Evolutionary conservation across 345 rosid genomes (phyloP), one percentile per base, ranked within the genome.

Genomic region (Hibiscus syriacus): DNA sequence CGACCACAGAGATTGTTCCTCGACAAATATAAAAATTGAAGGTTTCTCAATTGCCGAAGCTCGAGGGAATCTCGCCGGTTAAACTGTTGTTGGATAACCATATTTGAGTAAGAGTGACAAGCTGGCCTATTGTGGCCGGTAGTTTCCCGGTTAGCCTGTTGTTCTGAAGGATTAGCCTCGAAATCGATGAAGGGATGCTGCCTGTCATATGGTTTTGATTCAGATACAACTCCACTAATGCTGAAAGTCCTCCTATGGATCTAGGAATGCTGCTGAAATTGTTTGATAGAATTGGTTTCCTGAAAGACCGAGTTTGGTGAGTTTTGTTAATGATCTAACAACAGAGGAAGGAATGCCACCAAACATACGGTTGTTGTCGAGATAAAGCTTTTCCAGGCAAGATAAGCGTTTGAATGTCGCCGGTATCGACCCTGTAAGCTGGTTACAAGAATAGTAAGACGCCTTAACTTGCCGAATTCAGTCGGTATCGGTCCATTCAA

Each of bases 101-200:
- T 23, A 87, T 45, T 6, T 82, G 89, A 26, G 92, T 79, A n/a
- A 83, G 87, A 48, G 71, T 68, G 1, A 66, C 61, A n/a, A 87
- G n/a, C n/a, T n/a, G n/a, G n/a, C 87, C 92, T 16, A 84, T 70
- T 16, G 83, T 62, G 22, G 73, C 49, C 6, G 87, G 92, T 29
- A 80, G 22, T 23, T 76, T 73, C 17, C 92, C 92, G 1, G 80
- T 49, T 25, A 87, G 83, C 78, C 34, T 77, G 81, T 87, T 87
- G 73, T 84, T 78, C 72, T 83, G 82, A 20, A 87, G 84, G 64
- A 79, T 81, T 3, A 87, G 74, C 60, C 86, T 75, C 64, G 83
- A 80, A 20, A 87, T 76, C 3, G 86, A 75, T 46, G 78, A 53
- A 56, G 89, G 89, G 69, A 87, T 78, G 66, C 70, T 63, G 57